Evolutionary conservation across 805 yeast species (phyloP).

Genomic region (Suhomyces xylopsoci): DNA sequence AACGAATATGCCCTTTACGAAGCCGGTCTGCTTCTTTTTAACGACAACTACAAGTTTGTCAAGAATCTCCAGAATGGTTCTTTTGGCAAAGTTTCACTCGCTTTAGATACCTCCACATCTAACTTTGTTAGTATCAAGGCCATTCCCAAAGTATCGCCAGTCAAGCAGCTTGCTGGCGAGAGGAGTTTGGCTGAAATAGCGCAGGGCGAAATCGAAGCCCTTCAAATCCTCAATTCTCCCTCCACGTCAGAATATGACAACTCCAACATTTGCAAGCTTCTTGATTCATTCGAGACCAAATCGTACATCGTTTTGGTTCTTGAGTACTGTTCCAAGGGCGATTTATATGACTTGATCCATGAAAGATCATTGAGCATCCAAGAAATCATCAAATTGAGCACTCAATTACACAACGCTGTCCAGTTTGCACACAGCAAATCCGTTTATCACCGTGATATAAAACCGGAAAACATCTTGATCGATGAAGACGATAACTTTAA

Average conservation of each 20-base stretch:
- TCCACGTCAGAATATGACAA: slow-evolving; percentile 17
- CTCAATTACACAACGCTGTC: slow-evolving; percentile 53
- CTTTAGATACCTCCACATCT: slow-evolving; percentile 33
- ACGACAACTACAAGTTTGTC: slow-evolving; percentile 41
- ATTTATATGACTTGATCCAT: slow-evolving; percentile 57
- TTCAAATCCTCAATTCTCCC: slow-evolving; percentile 25
- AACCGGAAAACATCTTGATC: slow-evolving; percentile 56
- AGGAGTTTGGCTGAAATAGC: slow-evolving; percentile 35
- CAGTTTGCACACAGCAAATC: slow-evolving; percentile 54
- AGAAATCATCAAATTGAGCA: slow-evolving; percentile 19
- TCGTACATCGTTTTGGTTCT: slow-evolving; percentile 54
- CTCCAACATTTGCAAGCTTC: slow-evolving; percentile 54
- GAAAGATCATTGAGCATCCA: slow-evolving; percentile 10
- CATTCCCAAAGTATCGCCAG: slow-evolving; percentile 45
- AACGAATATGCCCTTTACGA: slow-evolving; percentile 37
- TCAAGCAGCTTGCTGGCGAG: slow-evolving; percentile 16
- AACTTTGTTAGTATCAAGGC: slow-evolving; percentile 53
- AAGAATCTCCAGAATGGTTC: slow-evolving; percentile 54
- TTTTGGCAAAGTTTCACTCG: slow-evolving; percentile 59
- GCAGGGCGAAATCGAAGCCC: slow-evolving; percentile 49
- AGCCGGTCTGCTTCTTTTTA: slow-evolving; percentile 29
- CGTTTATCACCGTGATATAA: slow-evolving; percentile 55
- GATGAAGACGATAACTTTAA: slow-evolving; percentile 53
- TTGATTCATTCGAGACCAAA: slow-evolving; percentile 55
- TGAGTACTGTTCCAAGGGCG: slow-evolving; percentile 67